Evolutionary conservation across 2,329 filamentous ascomycete genomes (phyloP), one percentile per base, ranked within the genome.

Genomic region (Shiraia bambusicola): DNA sequence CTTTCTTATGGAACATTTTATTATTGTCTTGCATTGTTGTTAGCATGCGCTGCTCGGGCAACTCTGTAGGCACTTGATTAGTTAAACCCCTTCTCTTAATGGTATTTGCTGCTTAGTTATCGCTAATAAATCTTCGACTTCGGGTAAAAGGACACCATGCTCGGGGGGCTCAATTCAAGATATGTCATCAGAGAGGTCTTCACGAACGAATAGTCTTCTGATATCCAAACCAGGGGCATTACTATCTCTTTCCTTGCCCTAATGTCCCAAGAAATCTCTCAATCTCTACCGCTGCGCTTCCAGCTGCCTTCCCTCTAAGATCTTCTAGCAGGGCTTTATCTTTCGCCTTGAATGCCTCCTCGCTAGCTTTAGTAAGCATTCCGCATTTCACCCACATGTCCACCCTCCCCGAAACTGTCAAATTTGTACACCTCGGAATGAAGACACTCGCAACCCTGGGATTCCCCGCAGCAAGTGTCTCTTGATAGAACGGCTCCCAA

Each of bases 341-440:
- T 69, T 87, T 94, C 45, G 80, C 77, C 72, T 84, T 88, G 45
- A 90, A 78, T 3, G 93, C 92, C 72, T 97, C 93, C 71, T 97
- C 91, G 3, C 87, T 93, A 2, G 93, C 93, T 71, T 88, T 90
- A 19, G 86, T 80, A 31, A 89, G 76, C 83, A 95, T 81, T 13
- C 92, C 92, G 67, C 93, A 97, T 72, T 95, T 95, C 58, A 95
- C 84, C 79, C 91, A 98, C 92, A 98, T 96, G 54, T 86, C 81
- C 40, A 95, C 84, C 3, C 84, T 76, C 57, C 90, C 86, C 2
- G 81, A 78, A 1, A 80, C 75, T 31, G 83, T 78, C 33, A 94
- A 66, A 40, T 77, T 76, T 12, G 84, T 85, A 72, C 91, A 96
- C 69, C 97, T 97, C 2, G 88, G 83, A 37, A 97, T 83, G 69